Evolutionary conservation across 495 filamentous ascomycete species (phyloP).

Genomic region (Aspergillus saccharolyticus): DNA sequence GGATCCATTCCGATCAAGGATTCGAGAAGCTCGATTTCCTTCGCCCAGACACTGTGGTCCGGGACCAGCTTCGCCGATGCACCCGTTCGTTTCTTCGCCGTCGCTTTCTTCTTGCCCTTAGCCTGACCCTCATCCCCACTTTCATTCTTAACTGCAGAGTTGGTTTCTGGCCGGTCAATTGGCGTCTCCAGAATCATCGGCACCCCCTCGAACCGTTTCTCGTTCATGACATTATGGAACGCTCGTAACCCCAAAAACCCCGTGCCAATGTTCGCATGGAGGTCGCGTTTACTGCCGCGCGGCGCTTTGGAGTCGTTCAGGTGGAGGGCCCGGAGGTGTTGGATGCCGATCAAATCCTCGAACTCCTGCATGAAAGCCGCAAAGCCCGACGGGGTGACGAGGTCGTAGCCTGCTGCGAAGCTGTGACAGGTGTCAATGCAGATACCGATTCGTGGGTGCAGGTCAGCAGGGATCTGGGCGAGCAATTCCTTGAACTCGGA

Average conservation of each 20-base stretch:
- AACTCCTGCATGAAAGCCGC: slow-evolving; percentile 67
- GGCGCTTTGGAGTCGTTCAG: slow-evolving; percentile 93
- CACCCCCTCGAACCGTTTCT: slow-evolving; percentile 64
- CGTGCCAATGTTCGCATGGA: slow-evolving; percentile 92
- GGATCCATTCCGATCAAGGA: slow-evolving; percentile 76
- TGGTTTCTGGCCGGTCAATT: slow-evolving; percentile 53
- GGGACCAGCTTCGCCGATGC: slow-evolving; percentile 41
- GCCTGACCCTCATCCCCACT: slow-evolving; percentile 13
- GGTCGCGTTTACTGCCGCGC: slow-evolving; percentile 66
- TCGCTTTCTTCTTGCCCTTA: slow-evolving; percentile 20
- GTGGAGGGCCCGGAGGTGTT: slow-evolving; percentile 81
- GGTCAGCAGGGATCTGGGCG: slow-evolving; percentile 53
- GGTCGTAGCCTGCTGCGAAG: slow-evolving; percentile 89
- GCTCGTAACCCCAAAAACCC: slow-evolving; percentile 86
- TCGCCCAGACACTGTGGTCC: slow-evolving; percentile 74
- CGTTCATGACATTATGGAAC: slow-evolving; percentile 89
- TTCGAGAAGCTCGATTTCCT: slow-evolving; percentile 86
- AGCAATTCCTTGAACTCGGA: slow-evolving; percentile 85
- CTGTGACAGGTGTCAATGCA: slow-evolving; percentile 96
- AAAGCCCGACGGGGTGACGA: slow-evolving; percentile 71
- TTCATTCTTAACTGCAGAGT: slow-evolving; percentile 1
- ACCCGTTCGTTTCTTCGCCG: slow-evolving; percentile 11
- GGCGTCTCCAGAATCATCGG: slow-evolving; percentile 96
- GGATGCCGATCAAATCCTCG: slow-evolving; percentile 69
- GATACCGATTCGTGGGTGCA: slow-evolving; percentile 86